Evolutionary conservation across 345 rosid species (phyloP).

Genomic region (Euclidium syriacum): DNA sequence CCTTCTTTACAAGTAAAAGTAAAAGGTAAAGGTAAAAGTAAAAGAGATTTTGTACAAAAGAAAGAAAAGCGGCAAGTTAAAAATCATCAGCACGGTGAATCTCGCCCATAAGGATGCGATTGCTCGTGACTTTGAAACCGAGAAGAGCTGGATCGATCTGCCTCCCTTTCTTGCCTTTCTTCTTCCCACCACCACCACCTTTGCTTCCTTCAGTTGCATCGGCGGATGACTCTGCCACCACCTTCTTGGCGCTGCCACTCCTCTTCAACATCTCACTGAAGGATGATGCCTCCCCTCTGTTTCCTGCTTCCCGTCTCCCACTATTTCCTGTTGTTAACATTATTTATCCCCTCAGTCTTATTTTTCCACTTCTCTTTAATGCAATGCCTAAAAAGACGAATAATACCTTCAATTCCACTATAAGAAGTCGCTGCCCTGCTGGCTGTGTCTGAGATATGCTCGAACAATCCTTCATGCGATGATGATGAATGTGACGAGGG

Average conservation of each 20-base stretch:
- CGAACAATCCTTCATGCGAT: slow-evolving; percentile 47
- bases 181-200: slow-evolving; percentile 47
- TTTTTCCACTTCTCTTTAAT: neutral
- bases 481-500: slow-evolving; percentile 41
- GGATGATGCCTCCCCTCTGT: slow-evolving; percentile 51
- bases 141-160: slow-evolving; percentile 88
- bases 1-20: slow-evolving; percentile 10
- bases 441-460: slow-evolving; percentile 32
- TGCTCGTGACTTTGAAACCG: slow-evolving; percentile 88
- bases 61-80: slow-evolving; percentile 25
- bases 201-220: slow-evolving; percentile 33
- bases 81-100: slow-evolving; percentile 69
- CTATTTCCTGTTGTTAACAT: slow-evolving; percentile 27
- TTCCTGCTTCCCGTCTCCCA: slow-evolving; percentile 25
- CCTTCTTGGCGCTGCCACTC: slow-evolving; percentile 22
- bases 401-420: slow-evolving; percentile 41
- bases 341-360: neutral
- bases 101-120: slow-evolving; percentile 93
- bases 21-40: too few species aligned
- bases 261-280: slow-evolving; percentile 62
- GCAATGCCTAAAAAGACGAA: neutral
- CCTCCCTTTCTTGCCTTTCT: slow-evolving; percentile 88
- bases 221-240: slow-evolving; percentile 26
- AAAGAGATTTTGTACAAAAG: slow-evolving; percentile 7
- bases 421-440: slow-evolving; percentile 34